Evolutionary conservation across 306 rosid genomes (phyloP), one percentile per base, ranked within the genome.

Genomic region (Sicyos edulis): DNA sequence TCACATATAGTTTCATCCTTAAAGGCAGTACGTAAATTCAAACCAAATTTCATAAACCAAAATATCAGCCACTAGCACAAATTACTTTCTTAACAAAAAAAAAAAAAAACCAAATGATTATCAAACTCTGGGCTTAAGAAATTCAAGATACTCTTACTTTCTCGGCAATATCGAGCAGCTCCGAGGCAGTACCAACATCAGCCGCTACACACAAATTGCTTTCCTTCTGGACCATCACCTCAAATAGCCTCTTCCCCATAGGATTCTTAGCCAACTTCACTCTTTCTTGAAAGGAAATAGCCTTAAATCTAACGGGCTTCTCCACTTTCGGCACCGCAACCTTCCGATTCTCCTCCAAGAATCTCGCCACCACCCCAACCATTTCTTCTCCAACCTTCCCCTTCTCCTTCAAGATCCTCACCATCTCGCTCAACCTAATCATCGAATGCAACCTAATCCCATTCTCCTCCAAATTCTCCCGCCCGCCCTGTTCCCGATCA

Each of bases 171-270:
- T 85, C 88, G 40, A 90, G 90, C 87, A 92, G 84, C 63, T 92
- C 96, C 40, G 86, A 81, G 10, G 91, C 96, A 12, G 91, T 87
- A 47, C 85, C 90, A 44, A 90, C 98, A 83, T 92, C 98, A 2
- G 98, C 93, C 70, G 96, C 98, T 79, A 92, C 74, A 75, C 93
- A 85, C 58, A 92, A 70, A 78, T 92, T 90, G 73, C 93, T 92
- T 79, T 90, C 76, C 89, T 92, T 92, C 85, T 78, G 17, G 60
- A 76, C 84, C 93, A 92, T 92, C 74, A 90, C 85, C 82, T 90
- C 86, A 62, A 85, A 92, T 68, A 90, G 80, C 75, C 77, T 88
- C 86, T 92, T 90, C 72, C 98, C 98, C 0, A 85, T 88, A 6
- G 89, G 90, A 83, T 92, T 92, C 82, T 87, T 90, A 1, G 88